Evolutionary conservation across 1,284 basidiomycete species (phyloP).

Genomic region (Anthracocystis panici-leucophaei): DNA sequence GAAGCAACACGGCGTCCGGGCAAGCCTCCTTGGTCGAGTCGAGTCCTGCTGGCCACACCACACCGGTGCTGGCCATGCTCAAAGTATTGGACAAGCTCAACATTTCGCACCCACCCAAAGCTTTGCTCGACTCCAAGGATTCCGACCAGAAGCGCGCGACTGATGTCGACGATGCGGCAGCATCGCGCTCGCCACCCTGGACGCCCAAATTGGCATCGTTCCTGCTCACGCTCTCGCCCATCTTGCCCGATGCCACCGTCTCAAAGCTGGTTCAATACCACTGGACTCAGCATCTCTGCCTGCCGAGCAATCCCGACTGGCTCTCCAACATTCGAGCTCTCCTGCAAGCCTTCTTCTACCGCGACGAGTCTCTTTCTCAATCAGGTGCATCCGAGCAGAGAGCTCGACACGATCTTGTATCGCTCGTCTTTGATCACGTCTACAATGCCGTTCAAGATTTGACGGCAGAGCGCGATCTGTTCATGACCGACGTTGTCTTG

Average conservation of each 20-base stretch:
- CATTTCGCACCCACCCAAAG: constrained; percentile 27
- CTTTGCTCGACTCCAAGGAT: constrained; percentile 22
- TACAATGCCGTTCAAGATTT: constrained; percentile 65
- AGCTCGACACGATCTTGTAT: constrained; percentile 54
- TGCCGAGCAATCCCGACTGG: constrained; percentile 65
- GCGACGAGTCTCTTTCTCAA: constrained; percentile 38
- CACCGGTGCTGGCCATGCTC: constrained; percentile 43
- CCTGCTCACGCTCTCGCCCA: constrained; percentile 61
- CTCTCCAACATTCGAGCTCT: constrained; percentile 60
- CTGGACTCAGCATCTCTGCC: constrained; percentile 60
- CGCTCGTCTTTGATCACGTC: constrained; percentile 63
- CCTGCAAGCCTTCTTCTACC: constrained; percentile 63
- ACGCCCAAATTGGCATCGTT: constrained; percentile 58
- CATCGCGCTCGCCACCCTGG: constrained; percentile 44
- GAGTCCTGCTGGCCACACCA: neutral
- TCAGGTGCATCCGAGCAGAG: constrained; percentile 4
- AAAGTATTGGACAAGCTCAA: constrained; percentile 39
- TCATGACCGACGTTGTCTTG: constrained; percentile 61
- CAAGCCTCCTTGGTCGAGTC: constrained; percentile 3
- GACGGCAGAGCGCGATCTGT: constrained; percentile 51
- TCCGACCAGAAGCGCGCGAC: constrained; percentile 12
- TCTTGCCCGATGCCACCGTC: constrained; percentile 59
- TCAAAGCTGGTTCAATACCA: constrained; percentile 62
- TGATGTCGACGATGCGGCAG: constrained; percentile 17
- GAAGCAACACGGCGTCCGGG: constrained; percentile 10